Evolutionary conservation across 2,329 filamentous ascomycete genomes (phyloP).

Genomic region (Clathrospora elynae): DNA sequence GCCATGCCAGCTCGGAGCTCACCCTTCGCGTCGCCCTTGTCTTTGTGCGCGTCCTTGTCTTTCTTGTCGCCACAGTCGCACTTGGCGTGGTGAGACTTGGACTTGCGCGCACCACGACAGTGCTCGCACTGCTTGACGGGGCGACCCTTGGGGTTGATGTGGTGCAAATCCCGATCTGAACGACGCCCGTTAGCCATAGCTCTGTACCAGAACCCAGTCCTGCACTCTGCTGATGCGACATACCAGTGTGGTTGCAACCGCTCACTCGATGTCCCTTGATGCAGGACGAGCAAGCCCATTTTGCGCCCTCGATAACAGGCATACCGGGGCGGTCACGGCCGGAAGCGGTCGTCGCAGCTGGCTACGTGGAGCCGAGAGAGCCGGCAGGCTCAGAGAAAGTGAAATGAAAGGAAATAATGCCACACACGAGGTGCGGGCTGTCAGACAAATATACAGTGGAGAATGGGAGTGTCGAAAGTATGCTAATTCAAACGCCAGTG

Average conservation of each 20-base stretch:
- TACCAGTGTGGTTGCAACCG: constrained; percentile 96
- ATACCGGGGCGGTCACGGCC: constrained; percentile 43
- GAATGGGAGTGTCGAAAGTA: constrained; percentile 22
- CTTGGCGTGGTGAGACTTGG: constrained; percentile 89
- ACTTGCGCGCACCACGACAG: constrained; percentile 95
- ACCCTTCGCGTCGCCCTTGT: constrained; percentile 51
- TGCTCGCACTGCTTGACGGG: constrained; percentile 98
- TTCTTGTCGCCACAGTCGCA: constrained; percentile 97
- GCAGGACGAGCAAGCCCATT: constrained; percentile 97
- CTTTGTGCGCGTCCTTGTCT: constrained; percentile 60
- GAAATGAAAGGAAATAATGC: constrained; percentile 24
- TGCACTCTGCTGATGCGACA: constrained; percentile 34
- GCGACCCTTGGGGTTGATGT: constrained; percentile 97
- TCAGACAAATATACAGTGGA: constrained; percentile 27
- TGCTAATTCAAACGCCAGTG: constrained; percentile 36
- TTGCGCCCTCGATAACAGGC: constrained; percentile 75
- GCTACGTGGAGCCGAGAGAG: constrained; percentile 30
- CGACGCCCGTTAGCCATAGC: constrained; percentile 23
- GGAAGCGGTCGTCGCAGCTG: constrained; percentile 42
- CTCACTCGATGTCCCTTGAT: constrained; percentile 98
- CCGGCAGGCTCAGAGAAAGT: constrained; percentile 16
- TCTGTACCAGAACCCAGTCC: constrained; percentile 9
- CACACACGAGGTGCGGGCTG: constrained; percentile 20
- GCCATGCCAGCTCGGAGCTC: constrained; percentile 42
- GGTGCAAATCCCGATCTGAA: constrained; percentile 84